phyloP scores from a whole-genome alignment of 306 rosid genomes.

The cucumber (Cucumis sativus) region Cucumber_9930_V3 NC_026659.2:13781001-13781500 shows the following conservation, averaged over 20 bases:
- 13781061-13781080: background rate
- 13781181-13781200: slow-evolving; percentile 3
- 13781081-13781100: slow-evolving; percentile 28
- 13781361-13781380: background rate
- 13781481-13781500: background rate
- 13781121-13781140: slow-evolving; percentile 30
- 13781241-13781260: background rate
- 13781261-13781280: background rate
- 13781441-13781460: background rate
- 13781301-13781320: background rate
- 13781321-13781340: background rate
- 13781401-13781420: background rate
- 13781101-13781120: slow-evolving; percentile 44
- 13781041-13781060: background rate
- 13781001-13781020: background rate
- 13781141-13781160: slow-evolving; percentile 35
- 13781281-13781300: background rate
- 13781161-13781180: slow-evolving; percentile 19
- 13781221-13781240: background rate
- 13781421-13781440: background rate
- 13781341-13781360: background rate
- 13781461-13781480: background rate
- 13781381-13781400: background rate
- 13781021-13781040: background rate
- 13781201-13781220: background rate